Percentiles rank a stretch among this genome's conserved stretches.
Conservation (phyloP, 2,329 filamentous ascomycete species). For the Apiospora hydei region DNA sequence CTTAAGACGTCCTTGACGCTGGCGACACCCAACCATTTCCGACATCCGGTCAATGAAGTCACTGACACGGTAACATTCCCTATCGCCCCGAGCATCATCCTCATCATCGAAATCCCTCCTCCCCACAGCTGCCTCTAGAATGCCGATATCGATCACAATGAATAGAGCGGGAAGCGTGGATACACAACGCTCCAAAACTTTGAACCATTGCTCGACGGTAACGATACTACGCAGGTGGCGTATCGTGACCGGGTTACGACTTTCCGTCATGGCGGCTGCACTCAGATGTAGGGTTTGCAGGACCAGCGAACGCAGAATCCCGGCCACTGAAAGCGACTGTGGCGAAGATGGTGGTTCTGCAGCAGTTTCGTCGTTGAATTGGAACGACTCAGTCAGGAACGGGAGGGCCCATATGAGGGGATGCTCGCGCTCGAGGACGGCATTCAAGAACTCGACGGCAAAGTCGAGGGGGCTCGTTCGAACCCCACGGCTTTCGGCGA, state of each 20-base stretch:
- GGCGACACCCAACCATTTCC: background rate
- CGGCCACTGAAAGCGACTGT: background rate
- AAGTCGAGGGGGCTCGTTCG: conserved; percentile 28
- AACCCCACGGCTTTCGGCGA: conserved; percentile 28
- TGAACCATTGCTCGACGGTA: background rate
- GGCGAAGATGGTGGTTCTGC: background rate
- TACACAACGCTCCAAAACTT: background rate
- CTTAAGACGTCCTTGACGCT: background rate
- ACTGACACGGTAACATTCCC: background rate
- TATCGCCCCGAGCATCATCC: background rate
- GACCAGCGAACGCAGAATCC: conserved; percentile 21
- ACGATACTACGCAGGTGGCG: background rate
- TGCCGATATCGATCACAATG: background rate
- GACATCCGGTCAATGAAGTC: conserved; percentile 12
- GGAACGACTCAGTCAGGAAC: background rate
- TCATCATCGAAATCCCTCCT: background rate
- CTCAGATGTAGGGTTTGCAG: conserved; percentile 20
- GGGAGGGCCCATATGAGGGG: conserved; percentile 28
- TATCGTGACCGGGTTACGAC: background rate
- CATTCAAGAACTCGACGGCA: conserved; percentile 28
- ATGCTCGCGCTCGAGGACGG: conserved; percentile 22
- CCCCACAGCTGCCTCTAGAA: background rate
- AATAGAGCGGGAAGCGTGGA: background rate
- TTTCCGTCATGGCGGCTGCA: conserved; percentile 17
- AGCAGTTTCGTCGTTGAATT: background rate